Base-by-base conservation (phyloP, 345 rosid genomes). In the Eucalyptus microcorys region DNA sequence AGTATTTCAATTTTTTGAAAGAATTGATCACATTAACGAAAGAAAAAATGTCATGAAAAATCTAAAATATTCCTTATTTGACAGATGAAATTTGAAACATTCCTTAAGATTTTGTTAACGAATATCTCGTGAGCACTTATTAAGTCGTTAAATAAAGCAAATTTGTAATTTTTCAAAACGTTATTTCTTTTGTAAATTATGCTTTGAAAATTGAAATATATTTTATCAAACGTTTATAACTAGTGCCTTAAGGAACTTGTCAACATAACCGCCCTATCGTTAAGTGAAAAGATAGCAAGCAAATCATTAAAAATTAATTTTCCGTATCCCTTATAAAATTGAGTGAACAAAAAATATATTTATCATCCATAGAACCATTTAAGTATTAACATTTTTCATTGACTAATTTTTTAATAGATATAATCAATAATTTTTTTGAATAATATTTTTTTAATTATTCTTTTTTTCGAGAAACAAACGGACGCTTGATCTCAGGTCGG, bases 291-390 rank as follows among this genome's bases (percentile, higher is more conserved):
- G 34, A 27, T 13, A n/a, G n/a, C n/a, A n/a, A 61, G 68, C 5
- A 61, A 61, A 61, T 61, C 59, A 53, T 53, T 21, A 53, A 53
- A 22, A 53, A 53, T 22, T 53, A 4, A 22, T 53, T 53, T 22
- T 1, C 0, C 11, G 0, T 22, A 53, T 53, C 27, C 2, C 27
- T 21, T 0, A 55, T 55, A 24, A 55, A 55, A 55, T 0, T 55
- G 0, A 55, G 0, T 4, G 30, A 55, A 24, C 3, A 0, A 55
- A 55, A 55, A 55, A 24, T 55, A 2, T 4, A 22, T 4, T 55
- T 55, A 55, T 24, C 30, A 55, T 55, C 30, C 13, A 10, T 22
- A 13, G 11, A 55, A 55, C 59, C 26, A 22, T 22, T 55, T 8
- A 9, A 1, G 27, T 4, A 55, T 55, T 21, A 55, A 55, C 5